Evolutionary conservation across 2,329 filamentous ascomycete species (phyloP).

Genomic region (Pseudogymnoascus sp.): DNA sequence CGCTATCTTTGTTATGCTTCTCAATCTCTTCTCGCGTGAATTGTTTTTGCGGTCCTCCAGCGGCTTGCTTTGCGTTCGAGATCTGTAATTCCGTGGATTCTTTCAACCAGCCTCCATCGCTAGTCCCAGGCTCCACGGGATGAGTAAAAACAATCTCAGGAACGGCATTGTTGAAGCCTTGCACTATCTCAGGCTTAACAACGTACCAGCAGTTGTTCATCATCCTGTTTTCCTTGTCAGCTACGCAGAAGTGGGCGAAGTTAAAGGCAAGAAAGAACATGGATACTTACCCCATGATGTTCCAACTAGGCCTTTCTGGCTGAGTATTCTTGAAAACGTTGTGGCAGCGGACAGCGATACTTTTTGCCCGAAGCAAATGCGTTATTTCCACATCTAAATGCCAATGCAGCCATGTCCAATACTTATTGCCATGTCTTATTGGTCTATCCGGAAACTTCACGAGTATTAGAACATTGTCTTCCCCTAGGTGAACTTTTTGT

Average conservation of each 20-base stretch:
- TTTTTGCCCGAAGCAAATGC: slow-evolving; percentile 38
- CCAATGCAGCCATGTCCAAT: slow-evolving; percentile 51
- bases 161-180: slow-evolving; percentile 11
- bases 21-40: slow-evolving; percentile 50
- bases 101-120: slow-evolving; percentile 47
- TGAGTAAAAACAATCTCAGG: slow-evolving; percentile 39
- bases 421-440: slow-evolving; percentile 46
- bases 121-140: slow-evolving; percentile 39
- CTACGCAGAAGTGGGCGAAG: not conserved
- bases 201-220: slow-evolving; percentile 50
- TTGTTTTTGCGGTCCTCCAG: slow-evolving; percentile 41
- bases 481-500: not conserved
- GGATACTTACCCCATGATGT: slow-evolving; percentile 35
- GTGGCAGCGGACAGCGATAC: slow-evolving; percentile 42
- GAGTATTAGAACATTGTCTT: slow-evolving; percentile 19
- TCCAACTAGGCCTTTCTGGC: slow-evolving; percentile 41
- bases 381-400: slow-evolving; percentile 42
- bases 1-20: slow-evolving; percentile 41
- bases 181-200: slow-evolving; percentile 36
- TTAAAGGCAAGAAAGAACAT: not conserved
- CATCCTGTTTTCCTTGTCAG: slow-evolving; percentile 32
- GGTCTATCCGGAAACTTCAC: slow-evolving; percentile 40
- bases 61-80: slow-evolving; percentile 39
- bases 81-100: slow-evolving; percentile 40
- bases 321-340: slow-evolving; percentile 48